Conservation (phyloP, 2,329 filamentous ascomycete species). For the Talaromyces pinophilus region DNA sequence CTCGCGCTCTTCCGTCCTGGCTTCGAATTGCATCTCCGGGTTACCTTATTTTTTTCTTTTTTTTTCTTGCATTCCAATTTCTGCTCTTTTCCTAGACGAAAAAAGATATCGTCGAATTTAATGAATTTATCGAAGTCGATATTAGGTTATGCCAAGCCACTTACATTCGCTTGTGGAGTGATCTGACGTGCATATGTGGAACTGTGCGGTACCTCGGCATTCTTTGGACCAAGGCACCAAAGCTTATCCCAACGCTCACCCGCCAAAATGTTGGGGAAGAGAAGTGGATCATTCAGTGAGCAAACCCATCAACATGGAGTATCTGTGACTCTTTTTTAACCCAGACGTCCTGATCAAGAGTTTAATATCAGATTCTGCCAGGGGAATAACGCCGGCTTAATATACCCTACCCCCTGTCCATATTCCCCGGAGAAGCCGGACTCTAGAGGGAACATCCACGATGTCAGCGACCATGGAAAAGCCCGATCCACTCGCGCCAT, state of each 20-base stretch:
- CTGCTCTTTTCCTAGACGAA: not conserved
- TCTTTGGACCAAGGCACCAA: not conserved
- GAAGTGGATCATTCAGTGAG: not conserved
- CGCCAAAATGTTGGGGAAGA: not conserved
- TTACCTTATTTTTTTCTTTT: not conserved
- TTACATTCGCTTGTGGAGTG: not conserved
- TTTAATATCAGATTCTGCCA: not conserved
- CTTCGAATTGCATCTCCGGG: not conserved
- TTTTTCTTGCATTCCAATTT: not conserved
- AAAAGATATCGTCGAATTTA: not conserved
- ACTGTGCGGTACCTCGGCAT: not conserved
- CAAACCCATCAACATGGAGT: not conserved
- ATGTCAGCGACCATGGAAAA: slow-evolving; percentile 13
- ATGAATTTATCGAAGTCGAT: not conserved
- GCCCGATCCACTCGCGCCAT: slow-evolving; percentile 9
- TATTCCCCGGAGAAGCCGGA: not conserved
- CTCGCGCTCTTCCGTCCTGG: not conserved
- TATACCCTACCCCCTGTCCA: not conserved
- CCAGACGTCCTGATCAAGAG: not conserved
- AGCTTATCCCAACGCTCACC: not conserved
- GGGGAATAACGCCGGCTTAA: not conserved
- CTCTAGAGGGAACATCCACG: not conserved
- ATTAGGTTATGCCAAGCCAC: not conserved
- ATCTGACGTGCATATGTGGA: not conserved
- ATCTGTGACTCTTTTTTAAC: not conserved